Base-by-base conservation (phyloP, 352 stramenopile genomes). In the Pelagophyceae sp. region DNA sequence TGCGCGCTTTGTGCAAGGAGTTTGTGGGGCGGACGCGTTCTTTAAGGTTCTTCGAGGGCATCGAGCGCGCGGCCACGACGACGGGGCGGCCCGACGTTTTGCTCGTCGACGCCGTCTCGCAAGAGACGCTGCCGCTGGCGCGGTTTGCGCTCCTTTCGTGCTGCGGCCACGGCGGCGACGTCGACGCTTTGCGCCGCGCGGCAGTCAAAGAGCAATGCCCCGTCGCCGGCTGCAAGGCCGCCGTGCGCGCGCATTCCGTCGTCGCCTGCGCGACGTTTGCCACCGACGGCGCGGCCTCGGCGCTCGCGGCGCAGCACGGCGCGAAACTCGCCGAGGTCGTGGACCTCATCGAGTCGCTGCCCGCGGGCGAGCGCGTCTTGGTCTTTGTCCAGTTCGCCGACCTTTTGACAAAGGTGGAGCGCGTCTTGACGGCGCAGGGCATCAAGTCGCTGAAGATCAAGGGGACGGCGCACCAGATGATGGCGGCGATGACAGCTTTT, bases 311-410 rank as follows among this genome's bases (percentile, higher is more conserved):
- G 29, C n/a, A 72, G 17, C 80, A 76, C 72, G 81, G 81, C 33
- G 61, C 72, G 23, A 85, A 85, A 45, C 72, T 85, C 25, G 79
- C 77, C 38, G 45, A 25, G 20, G 54, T 85, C n/a, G 61, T 83
- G 1, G 77, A 81, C 27, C 38, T 82, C 27, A 72, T 85, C 61
- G 29, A 69, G 1, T 38, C 29, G 35, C 6, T 77, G 1, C 72
- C 72, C 1, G 35, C 1, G 27, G 81, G 76, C n/a, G 81, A 85
- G 51, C 77, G 80, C 31, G 72, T 85, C 35, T 75, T 85, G 40
- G 78, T 85, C 1, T 85, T 85, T 67, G 77, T 83, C 32, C 81
- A 85, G 70, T 85, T 85, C 76, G 64, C 80, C n/a, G 81, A 85
- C 72, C 77, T 85, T 35, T 81, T 83, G 58, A 32, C 79, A 19